Percentiles rank a stretch among this genome's conserved stretches.
Conservation (phyloP, 2,329 filamentous ascomycete species). For the Hymenoscyphus scutula region DNA sequence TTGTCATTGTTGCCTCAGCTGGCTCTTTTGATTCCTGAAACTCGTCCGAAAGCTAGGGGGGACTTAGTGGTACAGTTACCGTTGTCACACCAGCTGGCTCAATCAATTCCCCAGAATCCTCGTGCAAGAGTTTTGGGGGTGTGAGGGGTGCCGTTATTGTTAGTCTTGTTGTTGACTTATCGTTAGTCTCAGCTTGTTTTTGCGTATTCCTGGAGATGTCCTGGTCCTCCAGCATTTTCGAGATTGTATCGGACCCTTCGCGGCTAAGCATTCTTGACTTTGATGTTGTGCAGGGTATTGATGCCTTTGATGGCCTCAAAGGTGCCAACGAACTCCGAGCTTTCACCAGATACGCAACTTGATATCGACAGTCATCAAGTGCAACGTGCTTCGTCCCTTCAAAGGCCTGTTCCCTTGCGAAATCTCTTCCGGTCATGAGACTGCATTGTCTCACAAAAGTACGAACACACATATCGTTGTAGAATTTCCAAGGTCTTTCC, state of each 20-base stretch:
- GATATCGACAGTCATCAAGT: conserved; percentile 23
- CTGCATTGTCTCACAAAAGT: conserved; percentile 17
- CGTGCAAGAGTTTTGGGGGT: background rate
- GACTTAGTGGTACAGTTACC: background rate
- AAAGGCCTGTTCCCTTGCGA: conserved; percentile 2
- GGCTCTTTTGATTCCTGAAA: background rate
- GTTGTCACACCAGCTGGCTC: background rate
- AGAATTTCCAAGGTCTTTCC: conserved; percentile 18
- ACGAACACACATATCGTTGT: conserved; percentile 23
- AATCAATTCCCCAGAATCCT: background rate
- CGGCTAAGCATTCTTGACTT: background rate
- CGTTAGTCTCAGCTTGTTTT: background rate
- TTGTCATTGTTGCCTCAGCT: background rate
- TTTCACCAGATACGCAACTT: conserved; percentile 21
- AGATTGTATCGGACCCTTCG: background rate
- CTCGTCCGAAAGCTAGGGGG: background rate
- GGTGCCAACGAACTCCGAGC: conserved; percentile 13
- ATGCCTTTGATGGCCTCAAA: background rate
- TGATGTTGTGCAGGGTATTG: background rate
- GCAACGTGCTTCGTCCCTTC: conserved; percentile 19
- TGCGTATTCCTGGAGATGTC: background rate
- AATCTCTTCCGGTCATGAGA: conserved; percentile 16
- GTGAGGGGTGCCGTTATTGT: background rate
- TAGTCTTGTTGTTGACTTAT: background rate
- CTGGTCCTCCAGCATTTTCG: background rate